Percentiles rank a stretch among this genome's conserved stretches.
Conservation (phyloP, 805 yeast genomes). For the Metschnikowia santaceciliae region DNA sequence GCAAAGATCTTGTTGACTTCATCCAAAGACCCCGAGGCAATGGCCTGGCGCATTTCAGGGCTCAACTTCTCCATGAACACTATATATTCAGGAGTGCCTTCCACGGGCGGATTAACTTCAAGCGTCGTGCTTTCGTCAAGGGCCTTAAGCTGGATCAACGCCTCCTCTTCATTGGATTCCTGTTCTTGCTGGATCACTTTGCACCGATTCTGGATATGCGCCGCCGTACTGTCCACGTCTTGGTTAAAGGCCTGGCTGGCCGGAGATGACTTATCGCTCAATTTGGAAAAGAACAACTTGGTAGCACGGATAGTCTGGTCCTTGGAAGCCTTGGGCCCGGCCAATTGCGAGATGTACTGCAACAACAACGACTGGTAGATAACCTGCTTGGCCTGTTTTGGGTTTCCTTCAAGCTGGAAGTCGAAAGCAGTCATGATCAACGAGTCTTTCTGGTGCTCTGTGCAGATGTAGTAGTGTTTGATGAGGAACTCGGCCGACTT, state of each 20-base stretch:
- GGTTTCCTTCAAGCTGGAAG: conserved; percentile 61
- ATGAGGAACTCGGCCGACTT: conserved; percentile 50
- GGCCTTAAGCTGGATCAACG: conserved; percentile 81
- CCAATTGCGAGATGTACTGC: conserved; percentile 59
- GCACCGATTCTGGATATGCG: conserved; percentile 76
- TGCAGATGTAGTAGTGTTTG: conserved; percentile 63
- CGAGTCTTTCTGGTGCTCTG: conserved; percentile 85
- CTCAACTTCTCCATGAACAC: conserved; percentile 55
- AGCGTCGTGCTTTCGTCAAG: conserved; percentile 80
- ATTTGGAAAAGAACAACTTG: conserved; percentile 62
- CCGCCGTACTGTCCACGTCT: conserved; percentile 70
- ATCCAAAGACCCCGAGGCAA: conserved; percentile 67
- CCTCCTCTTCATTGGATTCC: conserved; percentile 52
- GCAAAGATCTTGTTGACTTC: conserved; percentile 82
- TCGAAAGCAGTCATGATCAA: conserved; percentile 92
- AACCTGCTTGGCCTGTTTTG: conserved; percentile 52
- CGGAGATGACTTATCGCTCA: conserved; percentile 49
- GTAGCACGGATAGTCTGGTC: conserved; percentile 43
- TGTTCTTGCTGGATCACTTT: conserved; percentile 56
- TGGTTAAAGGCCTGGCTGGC: conserved; percentile 66
- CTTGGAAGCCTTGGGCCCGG: conserved; percentile 29
- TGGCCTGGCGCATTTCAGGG: conserved; percentile 64
- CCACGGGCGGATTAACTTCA: conserved; percentile 62
- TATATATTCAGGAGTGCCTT: conserved; percentile 51
- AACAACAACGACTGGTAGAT: conserved; percentile 76